Evolutionary conservation across 1,139 yeast genomes (phyloP).

Genomic region (Blastobotrys proliferans): DNA sequence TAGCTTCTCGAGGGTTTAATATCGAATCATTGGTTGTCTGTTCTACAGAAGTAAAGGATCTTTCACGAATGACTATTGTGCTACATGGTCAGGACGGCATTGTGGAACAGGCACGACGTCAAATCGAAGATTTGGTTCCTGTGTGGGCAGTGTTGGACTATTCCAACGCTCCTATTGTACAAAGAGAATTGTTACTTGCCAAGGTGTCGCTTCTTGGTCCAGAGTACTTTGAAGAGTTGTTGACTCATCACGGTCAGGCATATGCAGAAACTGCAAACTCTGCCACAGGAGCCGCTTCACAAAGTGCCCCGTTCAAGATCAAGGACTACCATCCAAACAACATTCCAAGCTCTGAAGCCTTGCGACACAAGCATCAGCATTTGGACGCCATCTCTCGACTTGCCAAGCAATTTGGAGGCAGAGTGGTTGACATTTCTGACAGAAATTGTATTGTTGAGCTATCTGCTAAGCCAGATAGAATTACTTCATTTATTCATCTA

Average conservation of each 20-base stretch:
- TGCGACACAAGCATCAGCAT: slow-evolving; percentile 90
- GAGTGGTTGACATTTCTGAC: slow-evolving; percentile 85
- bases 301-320: slow-evolving; percentile 24
- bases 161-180: slow-evolving; percentile 82
- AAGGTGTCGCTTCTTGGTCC: slow-evolving; percentile 93
- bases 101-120: slow-evolving; percentile 98
- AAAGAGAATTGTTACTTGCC: slow-evolving; percentile 85
- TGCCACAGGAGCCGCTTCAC: slow-evolving; percentile 25
- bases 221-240: slow-evolving; percentile 91
- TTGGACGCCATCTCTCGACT: slow-evolving; percentile 77
- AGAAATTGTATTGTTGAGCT: slow-evolving; percentile 92
- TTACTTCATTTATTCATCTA: slow-evolving; percentile 79
- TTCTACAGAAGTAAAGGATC: slow-evolving; percentile 91
- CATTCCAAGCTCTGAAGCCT: slow-evolving; percentile 84
- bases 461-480: slow-evolving; percentile 88
- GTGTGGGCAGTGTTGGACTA: slow-evolving; percentile 97
- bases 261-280: slow-evolving; percentile 27
- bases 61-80: slow-evolving; percentile 95
- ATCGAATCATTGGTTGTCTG: slow-evolving; percentile 96
- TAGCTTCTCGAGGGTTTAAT: slow-evolving; percentile 97
- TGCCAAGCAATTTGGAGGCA: slow-evolving; percentile 87
- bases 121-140: slow-evolving; percentile 95
- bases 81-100: slow-evolving; percentile 93
- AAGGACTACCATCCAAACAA: slow-evolving; percentile 72
- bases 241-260: slow-evolving; percentile 73